Conservation (phyloP, 768 basidiomycete genomes). For the Serendipita indica region DNA sequence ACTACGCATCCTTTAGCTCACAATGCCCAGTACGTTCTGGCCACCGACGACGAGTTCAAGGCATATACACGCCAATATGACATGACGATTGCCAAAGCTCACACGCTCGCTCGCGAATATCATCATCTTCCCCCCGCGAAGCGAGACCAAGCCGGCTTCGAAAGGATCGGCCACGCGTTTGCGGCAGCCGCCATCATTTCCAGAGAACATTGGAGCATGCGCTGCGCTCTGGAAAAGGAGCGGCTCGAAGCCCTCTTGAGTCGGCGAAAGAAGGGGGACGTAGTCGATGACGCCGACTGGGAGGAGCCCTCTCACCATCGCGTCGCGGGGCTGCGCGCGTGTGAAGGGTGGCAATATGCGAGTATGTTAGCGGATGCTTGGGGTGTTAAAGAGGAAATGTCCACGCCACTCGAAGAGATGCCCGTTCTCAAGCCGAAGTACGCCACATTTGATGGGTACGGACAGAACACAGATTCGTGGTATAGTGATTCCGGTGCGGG, state of each 20-base stretch:
- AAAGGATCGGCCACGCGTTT: not conserved
- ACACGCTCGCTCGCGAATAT: not conserved
- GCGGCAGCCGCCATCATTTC: not conserved
- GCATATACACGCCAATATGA: conserved; percentile 1
- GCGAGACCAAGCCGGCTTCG: not conserved
- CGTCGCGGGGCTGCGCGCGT: not conserved
- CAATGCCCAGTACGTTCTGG: no score
- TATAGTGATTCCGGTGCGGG: not conserved
- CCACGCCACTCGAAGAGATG: not conserved
- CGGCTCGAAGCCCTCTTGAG: not conserved
- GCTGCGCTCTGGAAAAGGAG: not conserved
- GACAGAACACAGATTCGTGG: not conserved
- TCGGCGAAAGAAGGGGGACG: not conserved
- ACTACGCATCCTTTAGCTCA: no score
- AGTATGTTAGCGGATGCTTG: conserved; percentile 6
- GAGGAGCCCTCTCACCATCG: not conserved
- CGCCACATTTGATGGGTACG: not conserved
- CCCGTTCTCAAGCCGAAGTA: not conserved
- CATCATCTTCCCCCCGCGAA: not conserved
- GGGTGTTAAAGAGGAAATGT: conserved; percentile 2
- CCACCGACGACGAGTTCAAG: conserved; percentile 6
- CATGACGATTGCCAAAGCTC: not conserved
- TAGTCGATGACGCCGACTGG: not conserved
- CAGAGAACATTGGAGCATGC: not conserved
- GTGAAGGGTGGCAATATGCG: conserved; percentile 2